Base-by-base conservation (phyloP, 2,329 filamentous ascomycete genomes). In the Xylaria digitata region DNA sequence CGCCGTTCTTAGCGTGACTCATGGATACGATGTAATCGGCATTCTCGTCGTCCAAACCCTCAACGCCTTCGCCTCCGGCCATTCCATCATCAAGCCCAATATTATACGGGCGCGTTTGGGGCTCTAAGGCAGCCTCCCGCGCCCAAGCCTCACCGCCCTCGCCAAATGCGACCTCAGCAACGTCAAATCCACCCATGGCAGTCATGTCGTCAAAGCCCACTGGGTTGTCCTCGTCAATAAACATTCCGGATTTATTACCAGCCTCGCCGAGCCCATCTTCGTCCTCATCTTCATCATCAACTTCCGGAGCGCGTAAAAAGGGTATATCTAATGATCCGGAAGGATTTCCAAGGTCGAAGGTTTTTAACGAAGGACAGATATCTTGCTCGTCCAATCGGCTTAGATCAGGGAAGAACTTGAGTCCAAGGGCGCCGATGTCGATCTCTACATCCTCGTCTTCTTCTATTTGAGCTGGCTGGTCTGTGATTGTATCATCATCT, bases 91-190 rank as follows among this genome's bases (percentile, higher is more conserved):
- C 86, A 55, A 85, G 79, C 1, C 85, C 87, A 32, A 86, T 85
- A 73, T 89, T 87, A 73, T 93, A 93, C 26, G 95, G 89, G 57
- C 93, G 91, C 82, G 94, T 91, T 81, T 96, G 93, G 48, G 92
- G 93, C 74, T 95, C 92, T 21, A 95, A 82, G 11, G 92, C 94
- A 46, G 94, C 94, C 78, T 97, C 93, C 72, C 90, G 89, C 5
- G 95, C 96, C 95, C 96, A 99, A 1, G 91, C 93, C 78, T 99
- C 96, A 70, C 96, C 96, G 66, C 96, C 96, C 78, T 98, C 94
- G 30, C 96, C 96, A 76, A 99, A 99, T 13, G 92, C 92, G 62
- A 93, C 87, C 69, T 96, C 57, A 11, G 32, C 83, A 43, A 90
- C 81, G 69, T 93, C 91, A 60, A 93, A 93, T 53, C 86, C 90